phyloP scores from a whole-genome alignment of 768 basidiomycete species.

The Obba rivulosa region DNA sequence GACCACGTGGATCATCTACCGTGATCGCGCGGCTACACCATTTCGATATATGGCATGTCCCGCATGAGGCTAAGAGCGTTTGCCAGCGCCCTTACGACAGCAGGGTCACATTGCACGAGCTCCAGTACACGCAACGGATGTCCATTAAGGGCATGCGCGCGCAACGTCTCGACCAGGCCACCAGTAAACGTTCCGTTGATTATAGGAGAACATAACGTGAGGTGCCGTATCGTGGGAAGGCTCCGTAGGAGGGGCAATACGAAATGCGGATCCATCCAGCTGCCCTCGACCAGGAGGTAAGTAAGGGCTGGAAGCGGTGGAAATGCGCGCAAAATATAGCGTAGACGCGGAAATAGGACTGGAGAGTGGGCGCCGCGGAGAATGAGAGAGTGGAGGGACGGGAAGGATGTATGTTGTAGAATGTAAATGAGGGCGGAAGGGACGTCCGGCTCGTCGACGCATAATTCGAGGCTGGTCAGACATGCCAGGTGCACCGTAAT shows the following conservation, averaged over 20 bases:
- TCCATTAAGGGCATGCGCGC: no score
- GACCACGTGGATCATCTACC: no score
- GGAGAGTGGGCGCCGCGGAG: slow-evolving; percentile 20
- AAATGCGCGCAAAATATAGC: slow-evolving; percentile 17
- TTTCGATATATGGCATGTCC: no score
- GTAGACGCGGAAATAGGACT: slow-evolving; percentile 14
- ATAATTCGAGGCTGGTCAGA: slow-evolving; percentile 43
- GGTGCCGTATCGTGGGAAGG: no score
- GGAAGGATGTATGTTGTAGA: slow-evolving; percentile 44
- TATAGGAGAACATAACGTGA: no score
- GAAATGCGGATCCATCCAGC: slow-evolving; percentile 23
- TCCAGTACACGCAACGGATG: no score
- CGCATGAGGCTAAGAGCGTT: no score
- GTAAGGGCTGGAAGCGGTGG: slow-evolving; percentile 16
- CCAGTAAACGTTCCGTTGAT: no score
- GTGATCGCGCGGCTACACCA: no score
- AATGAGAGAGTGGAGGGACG: slow-evolving; percentile 40
- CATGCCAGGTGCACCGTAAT: slow-evolving; percentile 36
- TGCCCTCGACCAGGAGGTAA: slow-evolving; percentile 17
- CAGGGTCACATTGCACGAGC: no score
- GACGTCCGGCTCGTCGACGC: slow-evolving; percentile 50
- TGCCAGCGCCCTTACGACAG: no score
- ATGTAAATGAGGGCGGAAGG: slow-evolving; percentile 54
- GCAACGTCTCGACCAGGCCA: no score
- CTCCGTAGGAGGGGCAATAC: slow-evolving; percentile 16